These are phyloP conservation scores for Sphaerostilbella broomeana DNA, from an alignment of 2,329 filamentous ascomycete species.

Conservation along the genomic window DNA sequence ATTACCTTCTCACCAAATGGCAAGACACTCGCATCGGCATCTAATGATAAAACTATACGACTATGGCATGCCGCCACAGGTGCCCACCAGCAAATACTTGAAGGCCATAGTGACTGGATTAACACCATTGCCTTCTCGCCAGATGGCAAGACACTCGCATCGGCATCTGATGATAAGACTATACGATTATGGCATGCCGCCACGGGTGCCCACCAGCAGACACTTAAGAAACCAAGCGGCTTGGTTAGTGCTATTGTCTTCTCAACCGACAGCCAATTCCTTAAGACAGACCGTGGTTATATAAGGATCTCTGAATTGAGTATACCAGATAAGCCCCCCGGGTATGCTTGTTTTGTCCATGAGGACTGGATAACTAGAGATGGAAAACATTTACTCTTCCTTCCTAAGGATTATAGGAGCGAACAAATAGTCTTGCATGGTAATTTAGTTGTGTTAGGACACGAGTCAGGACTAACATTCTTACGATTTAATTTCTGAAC, in stretches of 20 bases:
- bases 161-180: background rate
- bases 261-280: background rate
- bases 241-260: background rate
- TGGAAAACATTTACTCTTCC: slow-evolving; percentile 2
- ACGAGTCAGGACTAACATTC: background rate
- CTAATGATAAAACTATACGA: background rate
- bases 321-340: background rate
- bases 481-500: too few relatives aligned
- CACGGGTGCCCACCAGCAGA: background rate
- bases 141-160: background rate
- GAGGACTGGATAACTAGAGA: slow-evolving; percentile 2
- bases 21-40: background rate
- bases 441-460: background rate
- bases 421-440: background rate
- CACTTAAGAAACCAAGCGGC: background rate
- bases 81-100: background rate
- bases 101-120: background rate
- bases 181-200: slow-evolving; percentile 4
- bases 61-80: background rate
- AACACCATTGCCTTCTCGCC: background rate
- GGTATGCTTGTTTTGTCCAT: background rate
- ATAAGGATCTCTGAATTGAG: background rate
- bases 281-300: background rate
- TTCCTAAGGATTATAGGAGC: background rate
- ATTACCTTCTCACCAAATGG: background rate